Evolutionary conservation across 345 rosid genomes (phyloP).

Genomic region (Linum trigynum): DNA sequence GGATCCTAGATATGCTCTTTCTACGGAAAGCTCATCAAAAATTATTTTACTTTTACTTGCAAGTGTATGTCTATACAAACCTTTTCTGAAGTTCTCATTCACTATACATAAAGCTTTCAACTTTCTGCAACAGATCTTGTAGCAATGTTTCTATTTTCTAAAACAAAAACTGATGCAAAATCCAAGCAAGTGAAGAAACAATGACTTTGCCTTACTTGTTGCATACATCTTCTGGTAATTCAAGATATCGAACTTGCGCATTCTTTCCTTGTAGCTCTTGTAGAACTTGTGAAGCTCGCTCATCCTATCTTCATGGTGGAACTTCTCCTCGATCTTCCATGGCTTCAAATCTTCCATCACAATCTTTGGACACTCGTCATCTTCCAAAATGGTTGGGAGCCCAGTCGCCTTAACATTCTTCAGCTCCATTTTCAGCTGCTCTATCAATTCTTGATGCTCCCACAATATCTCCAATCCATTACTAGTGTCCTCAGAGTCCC

Average conservation of each 20-base stretch:
- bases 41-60: constrained; percentile 15
- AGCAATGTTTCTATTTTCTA: background rate
- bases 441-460: constrained; percentile 94
- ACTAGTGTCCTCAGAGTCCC: constrained; percentile 35
- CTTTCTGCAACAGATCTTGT: constrained; percentile 4
- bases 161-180: background rate
- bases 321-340: constrained; percentile 78
- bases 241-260: constrained; percentile 83
- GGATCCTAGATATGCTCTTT: background rate
- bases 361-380: constrained; percentile 55
- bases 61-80: constrained; percentile 19
- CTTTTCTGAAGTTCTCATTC: constrained; percentile 9
- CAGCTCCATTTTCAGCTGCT: constrained; percentile 83
- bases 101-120: background rate
- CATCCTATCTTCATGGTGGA: constrained; percentile 49
- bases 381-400: constrained; percentile 69
- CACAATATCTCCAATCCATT: constrained; percentile 53
- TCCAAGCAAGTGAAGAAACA: background rate
- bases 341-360: constrained; percentile 79
- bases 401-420: constrained; percentile 76
- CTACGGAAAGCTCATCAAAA: background rate
- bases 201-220: constrained; percentile 46
- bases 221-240: constrained; percentile 92
- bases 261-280: constrained; percentile 72
- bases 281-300: constrained; percentile 81